Base-by-base conservation (phyloP, 805 yeast genomes). In the Grigorovia jiainica region DNA sequence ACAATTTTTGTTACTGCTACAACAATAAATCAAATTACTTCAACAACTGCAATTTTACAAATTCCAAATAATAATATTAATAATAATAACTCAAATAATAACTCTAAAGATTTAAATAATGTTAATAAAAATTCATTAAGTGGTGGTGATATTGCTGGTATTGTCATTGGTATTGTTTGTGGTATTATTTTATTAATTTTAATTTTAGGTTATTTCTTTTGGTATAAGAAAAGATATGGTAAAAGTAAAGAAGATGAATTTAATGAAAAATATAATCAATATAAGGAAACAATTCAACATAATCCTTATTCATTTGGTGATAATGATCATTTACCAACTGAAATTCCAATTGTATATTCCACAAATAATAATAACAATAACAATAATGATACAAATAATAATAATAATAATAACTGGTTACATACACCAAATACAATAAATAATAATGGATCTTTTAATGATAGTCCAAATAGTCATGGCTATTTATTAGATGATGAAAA, bases 61-160 rank as follows among this genome's bases (percentile, higher is more conserved):
- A 13, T 11, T 11, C n/a, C 37, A 3, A 27, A 4, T 27, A 27
- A 27, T 13, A 15, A 6, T 13, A 27, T 13, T 15, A 27, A 8
- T 21, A 21, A 21, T 21, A 21, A 3, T 27, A 27, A 27, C n/a
- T n/a, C n/a, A n/a, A n/a, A n/a, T n/a, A n/a, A n/a, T n/a, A n/a
- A n/a, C n/a, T n/a, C n/a, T 27, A 27, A 27, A 13, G 36, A 20
- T 9, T 11, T 39, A 15, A 18, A 16, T 13, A 19, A 27, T 2
- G 41, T 39, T 36, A 42, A 30, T 15, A 47, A 42, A 34, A 40
- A 37, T n/a, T 43, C 44, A 30, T 25, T 58, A 34, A 50, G 58
- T 36, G 61, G 53, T 27, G 82, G 82, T 15, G 78, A 79, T 17
- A 75, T 76, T 42, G 81, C 78, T 8, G 82, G 82, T 36, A 71